phyloP scores from a whole-genome alignment of 352 stramenopile genomes.

The Globisporangium apiculatum region DNA sequence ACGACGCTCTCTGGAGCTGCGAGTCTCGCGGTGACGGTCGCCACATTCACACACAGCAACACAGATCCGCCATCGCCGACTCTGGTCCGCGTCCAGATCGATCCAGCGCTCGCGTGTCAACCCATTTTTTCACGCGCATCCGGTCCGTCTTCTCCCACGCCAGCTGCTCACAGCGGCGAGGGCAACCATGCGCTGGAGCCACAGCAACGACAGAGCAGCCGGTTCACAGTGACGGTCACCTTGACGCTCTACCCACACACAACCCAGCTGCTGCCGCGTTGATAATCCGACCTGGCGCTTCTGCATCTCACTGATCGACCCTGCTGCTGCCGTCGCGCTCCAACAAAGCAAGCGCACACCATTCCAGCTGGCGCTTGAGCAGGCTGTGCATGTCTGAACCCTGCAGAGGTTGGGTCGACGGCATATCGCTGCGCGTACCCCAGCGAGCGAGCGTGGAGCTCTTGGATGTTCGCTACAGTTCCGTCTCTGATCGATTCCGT shows the following conservation, averaged over 20 bases:
- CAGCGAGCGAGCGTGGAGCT: too few species aligned
- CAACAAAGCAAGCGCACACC: not conserved
- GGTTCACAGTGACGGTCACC: too few species aligned
- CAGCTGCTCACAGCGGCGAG: not conserved
- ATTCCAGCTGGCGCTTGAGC: not conserved
- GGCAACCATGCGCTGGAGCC: not conserved
- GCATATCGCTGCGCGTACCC: too few species aligned
- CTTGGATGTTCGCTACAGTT: too few species aligned
- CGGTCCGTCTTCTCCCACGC: not conserved
- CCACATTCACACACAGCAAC: too few species aligned
- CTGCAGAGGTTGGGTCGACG: too few species aligned
- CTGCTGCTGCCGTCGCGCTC: not conserved
- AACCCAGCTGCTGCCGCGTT: not conserved
- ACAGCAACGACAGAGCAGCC: too few species aligned
- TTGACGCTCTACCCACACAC: too few species aligned
- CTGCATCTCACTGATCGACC: not conserved
- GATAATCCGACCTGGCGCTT: conserved; percentile 1
- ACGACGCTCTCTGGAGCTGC: too few species aligned
- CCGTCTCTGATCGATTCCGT: too few species aligned
- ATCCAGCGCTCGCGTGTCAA: not conserved
- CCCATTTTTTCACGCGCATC: not conserved
- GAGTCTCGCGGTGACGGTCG: too few species aligned
- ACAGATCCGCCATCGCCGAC: not conserved
- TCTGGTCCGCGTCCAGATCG: not conserved
- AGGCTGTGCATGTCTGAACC: too few species aligned